Conservation (phyloP, 2,329 filamentous ascomycete species). For the Phyllosticta citrichinensis region DNA sequence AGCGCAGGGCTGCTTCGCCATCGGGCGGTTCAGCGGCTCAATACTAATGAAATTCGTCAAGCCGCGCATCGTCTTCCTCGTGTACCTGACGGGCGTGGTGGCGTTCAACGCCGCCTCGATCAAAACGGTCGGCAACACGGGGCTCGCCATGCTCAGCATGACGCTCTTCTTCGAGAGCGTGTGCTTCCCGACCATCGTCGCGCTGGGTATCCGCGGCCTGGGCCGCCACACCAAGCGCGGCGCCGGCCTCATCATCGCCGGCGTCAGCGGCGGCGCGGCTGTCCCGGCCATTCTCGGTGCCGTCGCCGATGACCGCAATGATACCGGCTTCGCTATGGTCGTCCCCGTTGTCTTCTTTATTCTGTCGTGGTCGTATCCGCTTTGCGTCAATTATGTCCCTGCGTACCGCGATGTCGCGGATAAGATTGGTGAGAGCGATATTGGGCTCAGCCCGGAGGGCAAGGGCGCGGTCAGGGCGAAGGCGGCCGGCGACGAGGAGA, state of each 20-base stretch:
- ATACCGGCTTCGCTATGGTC: constrained; percentile 54
- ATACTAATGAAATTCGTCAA: constrained; percentile 57
- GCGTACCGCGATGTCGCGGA: constrained; percentile 55
- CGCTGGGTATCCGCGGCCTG: constrained; percentile 65
- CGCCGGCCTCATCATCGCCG: constrained; percentile 61
- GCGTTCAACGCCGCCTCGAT: constrained; percentile 48
- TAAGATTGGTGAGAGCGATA: constrained; percentile 36
- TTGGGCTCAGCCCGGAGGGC: constrained; percentile 31
- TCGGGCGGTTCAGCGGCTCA: constrained; percentile 61
- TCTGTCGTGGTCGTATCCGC: constrained; percentile 35
- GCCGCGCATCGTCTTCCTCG: constrained; percentile 60
- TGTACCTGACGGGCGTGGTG: constrained; percentile 55
- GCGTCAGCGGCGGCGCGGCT: constrained; percentile 60
- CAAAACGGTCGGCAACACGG: constrained; percentile 40
- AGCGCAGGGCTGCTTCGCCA: constrained; percentile 61
- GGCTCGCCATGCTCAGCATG: constrained; percentile 54
- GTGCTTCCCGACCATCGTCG: constrained; percentile 73
- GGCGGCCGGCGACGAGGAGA: constrained; percentile 18
- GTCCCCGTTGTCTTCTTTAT: constrained; percentile 50
- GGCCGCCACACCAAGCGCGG: constrained; percentile 70
- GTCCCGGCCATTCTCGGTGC: constrained; percentile 63
- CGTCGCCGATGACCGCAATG: constrained; percentile 52
- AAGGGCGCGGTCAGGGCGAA: constrained; percentile 20
- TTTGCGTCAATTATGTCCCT: constrained; percentile 53
- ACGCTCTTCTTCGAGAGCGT: constrained; percentile 77